These are phyloP conservation scores for Bromus sterilis DNA, from an alignment of 176 grass and related monocot species.

Conservation along the genomic window DNA sequence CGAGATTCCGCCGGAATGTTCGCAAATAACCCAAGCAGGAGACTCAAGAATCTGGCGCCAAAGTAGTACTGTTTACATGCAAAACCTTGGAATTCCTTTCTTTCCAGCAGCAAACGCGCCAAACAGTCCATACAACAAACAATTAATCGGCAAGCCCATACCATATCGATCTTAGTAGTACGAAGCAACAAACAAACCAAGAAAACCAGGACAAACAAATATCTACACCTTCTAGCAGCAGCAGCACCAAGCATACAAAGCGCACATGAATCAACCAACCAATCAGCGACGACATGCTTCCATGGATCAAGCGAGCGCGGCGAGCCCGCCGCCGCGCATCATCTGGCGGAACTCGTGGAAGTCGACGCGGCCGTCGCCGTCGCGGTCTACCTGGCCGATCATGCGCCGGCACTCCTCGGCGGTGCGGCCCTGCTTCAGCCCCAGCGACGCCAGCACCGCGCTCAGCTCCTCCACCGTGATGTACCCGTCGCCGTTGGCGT, in stretches of 20 bases:
- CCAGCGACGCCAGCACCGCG: constrained; percentile 62
- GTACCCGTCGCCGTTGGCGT: constrained; percentile 74
- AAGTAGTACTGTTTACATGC: background rate
- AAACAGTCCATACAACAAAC: background rate
- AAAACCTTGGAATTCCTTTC: background rate
- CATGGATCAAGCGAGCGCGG: constrained; percentile 31
- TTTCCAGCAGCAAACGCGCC: constrained; percentile 1
- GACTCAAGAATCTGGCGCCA: background rate
- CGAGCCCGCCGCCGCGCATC: constrained; percentile 66
- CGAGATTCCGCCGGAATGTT: background rate
- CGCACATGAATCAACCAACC: background rate
- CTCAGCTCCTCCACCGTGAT: constrained; percentile 77
- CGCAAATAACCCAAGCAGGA: background rate
- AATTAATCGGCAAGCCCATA: constrained; percentile 29
- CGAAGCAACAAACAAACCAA: constrained; percentile 10
- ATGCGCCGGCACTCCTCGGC: constrained; percentile 65
- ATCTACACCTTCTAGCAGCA: constrained; percentile 23
- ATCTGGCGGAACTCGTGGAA: constrained; percentile 73
- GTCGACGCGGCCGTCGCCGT: constrained; percentile 75
- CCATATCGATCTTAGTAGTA: background rate
- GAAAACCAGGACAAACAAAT: background rate
- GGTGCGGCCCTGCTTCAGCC: constrained; percentile 58
- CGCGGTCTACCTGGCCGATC: constrained; percentile 63
- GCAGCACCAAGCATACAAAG: background rate
- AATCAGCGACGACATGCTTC: background rate